Evolutionary conservation across 495 filamentous ascomycete species (phyloP).

Genomic region (Penicillium samsonianum): DNA sequence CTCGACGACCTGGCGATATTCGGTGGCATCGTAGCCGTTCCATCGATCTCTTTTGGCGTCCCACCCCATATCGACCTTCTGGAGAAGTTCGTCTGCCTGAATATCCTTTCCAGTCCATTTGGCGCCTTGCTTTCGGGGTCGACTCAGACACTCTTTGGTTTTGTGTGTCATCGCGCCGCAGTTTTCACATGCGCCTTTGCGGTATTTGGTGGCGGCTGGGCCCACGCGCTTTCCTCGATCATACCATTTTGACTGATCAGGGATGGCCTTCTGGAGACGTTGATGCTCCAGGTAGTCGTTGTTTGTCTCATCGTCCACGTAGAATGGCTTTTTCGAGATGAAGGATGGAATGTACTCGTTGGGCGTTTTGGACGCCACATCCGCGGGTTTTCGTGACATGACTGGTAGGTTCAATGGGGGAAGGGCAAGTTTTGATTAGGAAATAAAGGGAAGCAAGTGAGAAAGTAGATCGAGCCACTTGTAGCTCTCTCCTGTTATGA

Average conservation of each 20-base stretch:
- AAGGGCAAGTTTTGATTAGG: neutral
- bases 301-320: conserved; percentile 79
- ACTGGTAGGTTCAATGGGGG: neutral
- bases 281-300: conserved; percentile 97
- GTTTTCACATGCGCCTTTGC: conserved; percentile 97
- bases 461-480: neutral
- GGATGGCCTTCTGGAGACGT: conserved; percentile 68
- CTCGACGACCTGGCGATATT: conserved; percentile 81
- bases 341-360: conserved; percentile 99
- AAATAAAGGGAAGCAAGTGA: neutral
- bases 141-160: conserved; percentile 86
- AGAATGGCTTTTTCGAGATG: conserved; percentile 98
- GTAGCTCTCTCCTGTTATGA: conserved; percentile 9
- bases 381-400: conserved; percentile 54
- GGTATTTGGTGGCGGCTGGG: conserved; percentile 89
- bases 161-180: conserved; percentile 97
- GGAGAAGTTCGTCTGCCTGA: conserved; percentile 84
- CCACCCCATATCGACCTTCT: conserved; percentile 85
- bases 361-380: conserved; percentile 66
- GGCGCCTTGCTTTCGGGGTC: conserved; percentile 86
- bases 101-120: conserved; percentile 93
- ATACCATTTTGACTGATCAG: conserved; percentile 81
- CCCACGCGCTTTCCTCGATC: conserved; percentile 79
- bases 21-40: conserved; percentile 91
- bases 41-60: conserved; percentile 98